These are phyloP conservation scores for Perkinsus olseni DNA, from an alignment of 169 alveolate genomes.

Conservation along the genomic window DNA sequence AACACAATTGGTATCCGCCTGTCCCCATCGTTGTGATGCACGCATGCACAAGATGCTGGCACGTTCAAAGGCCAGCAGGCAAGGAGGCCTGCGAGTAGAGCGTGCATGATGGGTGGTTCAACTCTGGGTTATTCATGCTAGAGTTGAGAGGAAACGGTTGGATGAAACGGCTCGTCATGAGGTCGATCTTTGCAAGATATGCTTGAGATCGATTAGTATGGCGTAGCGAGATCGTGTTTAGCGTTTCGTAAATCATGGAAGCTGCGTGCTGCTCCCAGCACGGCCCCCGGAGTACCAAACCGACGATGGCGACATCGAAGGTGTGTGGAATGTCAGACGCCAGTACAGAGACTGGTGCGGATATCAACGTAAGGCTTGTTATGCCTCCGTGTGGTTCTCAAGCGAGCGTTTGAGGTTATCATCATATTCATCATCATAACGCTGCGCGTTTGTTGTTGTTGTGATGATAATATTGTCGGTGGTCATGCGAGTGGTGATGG, in stretches of 20 bases:
- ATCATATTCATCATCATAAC: not conserved
- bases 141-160: not conserved
- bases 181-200: not conserved
- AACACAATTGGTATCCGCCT: not conserved
- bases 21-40: not conserved
- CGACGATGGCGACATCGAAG: slow-evolving; percentile 5
- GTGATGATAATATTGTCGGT: not conserved
- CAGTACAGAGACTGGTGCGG: not conserved
- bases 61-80: no score
- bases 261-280: not conserved
- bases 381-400: not conserved
- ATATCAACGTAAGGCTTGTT: not conserved
- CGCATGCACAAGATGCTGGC: not conserved
- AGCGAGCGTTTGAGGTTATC: not conserved
- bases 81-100: not conserved
- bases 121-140: not conserved
- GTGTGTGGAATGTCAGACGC: slow-evolving; percentile 4
- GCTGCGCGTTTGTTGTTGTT: not conserved
- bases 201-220: not conserved
- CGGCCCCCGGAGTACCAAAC: not conserved
- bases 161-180: not conserved
- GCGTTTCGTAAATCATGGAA: not conserved
- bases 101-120: not conserved
- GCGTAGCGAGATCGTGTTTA: not conserved
- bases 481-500: slow-evolving; percentile 3